Conservation (phyloP, 2,329 filamentous ascomycete genomes). For the Penicillium sp. region DNA sequence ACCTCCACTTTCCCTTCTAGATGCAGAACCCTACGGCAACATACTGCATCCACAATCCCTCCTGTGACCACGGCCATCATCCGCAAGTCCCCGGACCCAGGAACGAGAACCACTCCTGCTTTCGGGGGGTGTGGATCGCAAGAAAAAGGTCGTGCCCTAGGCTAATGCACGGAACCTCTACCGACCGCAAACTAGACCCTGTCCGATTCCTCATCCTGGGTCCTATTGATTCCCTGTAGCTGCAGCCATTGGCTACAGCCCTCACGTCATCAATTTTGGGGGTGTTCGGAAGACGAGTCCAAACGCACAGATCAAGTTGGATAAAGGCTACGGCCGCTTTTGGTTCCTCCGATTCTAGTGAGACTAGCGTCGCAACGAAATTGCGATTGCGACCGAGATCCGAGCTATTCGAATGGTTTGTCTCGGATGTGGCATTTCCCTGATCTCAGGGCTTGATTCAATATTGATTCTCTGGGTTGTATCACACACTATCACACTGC, state of each 20-base stretch:
- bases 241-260: not conserved
- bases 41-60: not conserved
- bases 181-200: conserved; percentile 14
- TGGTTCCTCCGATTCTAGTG: not conserved
- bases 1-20: too few relatives aligned
- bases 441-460: too few relatives aligned
- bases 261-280: conserved; percentile 6
- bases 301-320: not conserved
- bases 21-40: too few relatives aligned
- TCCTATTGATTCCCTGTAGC: not conserved
- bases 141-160: conserved; percentile 5
- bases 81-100: conserved; percentile 3
- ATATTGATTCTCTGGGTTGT: too few relatives aligned
- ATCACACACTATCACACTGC: too few relatives aligned
- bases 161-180: conserved; percentile 17
- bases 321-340: not conserved
- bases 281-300: not conserved
- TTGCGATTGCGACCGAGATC: not conserved
- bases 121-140: conserved; percentile 9
- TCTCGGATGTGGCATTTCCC: not conserved
- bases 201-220: not conserved
- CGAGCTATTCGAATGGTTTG: not conserved
- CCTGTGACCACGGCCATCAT: not conserved
- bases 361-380: not conserved
- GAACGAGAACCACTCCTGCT: not conserved